A percentile compares a stretch with the other conserved stretches of the same genome.
Evolutionary conservation across 177 flowering plant species (phyloP).

Genomic region (Telopea speciosissima): DNA sequence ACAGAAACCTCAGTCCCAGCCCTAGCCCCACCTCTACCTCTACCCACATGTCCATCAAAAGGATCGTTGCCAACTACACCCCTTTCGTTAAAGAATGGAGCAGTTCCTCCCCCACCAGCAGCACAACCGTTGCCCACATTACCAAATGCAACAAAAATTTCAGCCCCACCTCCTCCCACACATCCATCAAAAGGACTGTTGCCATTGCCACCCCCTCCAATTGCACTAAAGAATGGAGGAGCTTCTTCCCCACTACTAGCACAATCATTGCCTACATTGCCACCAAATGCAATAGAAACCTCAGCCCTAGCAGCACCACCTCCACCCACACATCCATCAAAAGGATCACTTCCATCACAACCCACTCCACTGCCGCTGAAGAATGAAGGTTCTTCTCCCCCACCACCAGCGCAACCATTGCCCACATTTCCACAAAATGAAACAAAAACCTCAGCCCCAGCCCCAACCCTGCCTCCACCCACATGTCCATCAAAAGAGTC

Average conservation of each 20-base stretch:
- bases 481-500: conserved; percentile 8
- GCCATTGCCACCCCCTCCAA: conserved; percentile 3
- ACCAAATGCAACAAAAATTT: not conserved
- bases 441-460: too few relatives aligned
- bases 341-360: too few relatives aligned
- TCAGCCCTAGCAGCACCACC: not conserved
- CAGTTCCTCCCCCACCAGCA: not conserved
- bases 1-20: too few relatives aligned
- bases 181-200: conserved; percentile 10
- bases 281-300: conserved; percentile 6
- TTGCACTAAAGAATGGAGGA: too few relatives aligned
- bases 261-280: conserved; percentile 11
- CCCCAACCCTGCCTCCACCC: not conserved
- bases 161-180: conserved; percentile 9
- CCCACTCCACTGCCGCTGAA: too few relatives aligned
- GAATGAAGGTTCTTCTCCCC: too few relatives aligned
- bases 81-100: not conserved
- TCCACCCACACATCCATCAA: conserved; percentile 2
- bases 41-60: conserved; percentile 6
- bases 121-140: too few relatives aligned
- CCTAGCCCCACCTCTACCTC: too few relatives aligned
- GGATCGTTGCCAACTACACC: conserved; percentile 2
- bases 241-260: not conserved
- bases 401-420: too few relatives aligned
- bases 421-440: too few relatives aligned